Percentiles rank a stretch among this genome's conserved stretches.
Conservation (phyloP, 1,284 basidiomycete species). For the Inonotus obliquus region DNA sequence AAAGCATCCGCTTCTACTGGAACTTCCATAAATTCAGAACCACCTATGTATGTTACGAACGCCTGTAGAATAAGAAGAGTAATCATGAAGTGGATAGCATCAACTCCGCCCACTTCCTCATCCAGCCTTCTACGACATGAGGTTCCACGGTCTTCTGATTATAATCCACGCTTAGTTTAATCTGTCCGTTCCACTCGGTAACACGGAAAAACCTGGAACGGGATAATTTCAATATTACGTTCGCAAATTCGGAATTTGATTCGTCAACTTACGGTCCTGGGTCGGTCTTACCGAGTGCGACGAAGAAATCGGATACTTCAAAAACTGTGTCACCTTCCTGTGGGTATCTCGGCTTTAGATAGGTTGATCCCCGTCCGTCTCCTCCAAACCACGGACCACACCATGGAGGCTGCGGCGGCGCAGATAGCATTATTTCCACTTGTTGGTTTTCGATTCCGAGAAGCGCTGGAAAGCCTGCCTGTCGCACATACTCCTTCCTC, state of each 20-base stretch:
- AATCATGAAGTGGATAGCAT: not conserved
- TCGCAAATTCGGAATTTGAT: not conserved
- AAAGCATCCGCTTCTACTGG: not conserved
- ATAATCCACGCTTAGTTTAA: conserved; percentile 9
- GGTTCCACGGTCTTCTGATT: conserved; percentile 9
- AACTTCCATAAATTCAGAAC: not conserved
- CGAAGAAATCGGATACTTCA: conserved; percentile 16
- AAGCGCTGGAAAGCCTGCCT: conserved; percentile 12
- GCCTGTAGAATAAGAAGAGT: not conserved
- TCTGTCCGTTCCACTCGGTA: conserved; percentile 12
- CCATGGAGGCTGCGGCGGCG: conserved; percentile 16
- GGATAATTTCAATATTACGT: not conserved
- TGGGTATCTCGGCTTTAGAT: conserved; percentile 13
- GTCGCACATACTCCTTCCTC: conserved; percentile 15
- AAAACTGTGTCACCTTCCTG: conserved; percentile 1
- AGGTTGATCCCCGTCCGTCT: conserved; percentile 16
- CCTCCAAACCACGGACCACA: conserved; percentile 20
- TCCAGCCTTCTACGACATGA: not conserved
- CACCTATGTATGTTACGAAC: no score
- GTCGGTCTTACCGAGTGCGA: conserved; percentile 17
- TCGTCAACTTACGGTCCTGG: conserved; percentile 20
- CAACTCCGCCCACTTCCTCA: conserved; percentile 12
- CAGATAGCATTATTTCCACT: not conserved
- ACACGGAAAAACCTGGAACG: conserved; percentile 8
- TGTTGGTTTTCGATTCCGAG: conserved; percentile 13